Conservation (phyloP, 2,329 filamentous ascomycete species). For the Grosmannia huntii region DNA sequence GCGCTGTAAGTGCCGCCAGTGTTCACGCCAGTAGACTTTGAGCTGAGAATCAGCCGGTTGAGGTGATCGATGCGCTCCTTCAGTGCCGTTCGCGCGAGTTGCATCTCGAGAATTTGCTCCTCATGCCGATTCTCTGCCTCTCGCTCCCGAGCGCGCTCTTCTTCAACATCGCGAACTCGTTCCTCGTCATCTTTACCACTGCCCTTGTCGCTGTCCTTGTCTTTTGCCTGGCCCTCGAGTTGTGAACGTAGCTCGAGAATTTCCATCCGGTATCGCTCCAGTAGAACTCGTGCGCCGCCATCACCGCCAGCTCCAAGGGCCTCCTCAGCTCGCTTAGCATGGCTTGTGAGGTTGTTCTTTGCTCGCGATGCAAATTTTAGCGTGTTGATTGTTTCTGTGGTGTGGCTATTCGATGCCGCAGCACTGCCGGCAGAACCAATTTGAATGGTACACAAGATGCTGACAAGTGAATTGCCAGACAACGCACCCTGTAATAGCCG, state of each 20-base stretch:
- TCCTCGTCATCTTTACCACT: conserved; percentile 39
- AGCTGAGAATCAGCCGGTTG: conserved; percentile 87
- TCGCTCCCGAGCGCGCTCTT: conserved; percentile 60
- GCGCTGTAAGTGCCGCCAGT: conserved; percentile 58
- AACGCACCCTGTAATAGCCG: conserved; percentile 82
- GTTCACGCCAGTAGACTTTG: conserved; percentile 92
- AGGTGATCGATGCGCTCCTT: conserved; percentile 97
- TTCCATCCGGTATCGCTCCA: conserved; percentile 90
- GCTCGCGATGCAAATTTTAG: conserved; percentile 93
- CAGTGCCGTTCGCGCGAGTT: conserved; percentile 83
- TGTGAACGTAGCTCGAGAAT: conserved; percentile 72
- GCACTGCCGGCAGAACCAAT: conserved; percentile 65
- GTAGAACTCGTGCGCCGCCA: conserved; percentile 69
- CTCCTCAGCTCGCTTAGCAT: conserved; percentile 90
- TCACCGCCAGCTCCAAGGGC: conserved; percentile 71
- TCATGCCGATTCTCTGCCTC: conserved; percentile 81
- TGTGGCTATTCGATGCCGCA: conserved; percentile 61
- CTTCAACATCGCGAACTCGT: conserved; percentile 49
- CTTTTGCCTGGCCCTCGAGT: conserved; percentile 69
- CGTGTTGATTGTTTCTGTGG: conserved; percentile 83
- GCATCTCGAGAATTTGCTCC: conserved; percentile 98
- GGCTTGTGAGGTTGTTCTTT: conserved; percentile 95
- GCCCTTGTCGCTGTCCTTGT: conserved; percentile 20
- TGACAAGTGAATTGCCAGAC: conserved; percentile 87
- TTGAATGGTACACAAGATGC: conserved; percentile 93